phyloP scores from a whole-genome alignment of 441 rosid genomes.

The Aleurites moluccanus region DNA sequence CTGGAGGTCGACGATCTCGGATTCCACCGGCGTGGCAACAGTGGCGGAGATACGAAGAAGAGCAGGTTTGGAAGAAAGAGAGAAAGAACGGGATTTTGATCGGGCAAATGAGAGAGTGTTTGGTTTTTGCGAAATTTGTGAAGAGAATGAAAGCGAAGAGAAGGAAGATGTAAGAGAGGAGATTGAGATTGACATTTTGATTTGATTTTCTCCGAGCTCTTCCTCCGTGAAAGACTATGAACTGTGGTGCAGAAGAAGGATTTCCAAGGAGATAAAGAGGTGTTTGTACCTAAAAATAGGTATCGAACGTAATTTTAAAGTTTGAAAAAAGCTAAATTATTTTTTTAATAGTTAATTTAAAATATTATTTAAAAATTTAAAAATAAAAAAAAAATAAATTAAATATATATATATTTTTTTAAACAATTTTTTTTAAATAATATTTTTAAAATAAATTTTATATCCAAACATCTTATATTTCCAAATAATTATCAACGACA shows the following conservation, averaged over 20 bases:
- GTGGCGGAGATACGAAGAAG: conserved; percentile 52
- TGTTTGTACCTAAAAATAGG: too few relatives aligned
- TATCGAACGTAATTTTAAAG: too few relatives aligned
- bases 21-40: conserved; percentile 41
- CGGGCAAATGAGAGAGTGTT: conserved; percentile 35
- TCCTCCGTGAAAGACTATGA: not conserved
- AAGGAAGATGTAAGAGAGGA: conserved; percentile 60
- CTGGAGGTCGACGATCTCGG: conserved; percentile 48
- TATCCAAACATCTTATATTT: too few relatives aligned
- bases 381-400: too few relatives aligned
- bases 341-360: too few relatives aligned
- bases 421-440: too few relatives aligned
- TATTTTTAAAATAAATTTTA: too few relatives aligned
- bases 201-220: not conserved
- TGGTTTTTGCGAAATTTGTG: conserved; percentile 59
- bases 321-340: too few relatives aligned
- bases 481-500: not conserved
- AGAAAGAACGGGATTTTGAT: conserved; percentile 30
- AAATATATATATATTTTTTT: too few relatives aligned
- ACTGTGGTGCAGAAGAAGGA: not conserved
- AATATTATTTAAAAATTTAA: too few relatives aligned
- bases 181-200: conserved; percentile 57
- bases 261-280: not conserved
- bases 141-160: conserved; percentile 76
- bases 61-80: conserved; percentile 35